Conservation (phyloP, 768 basidiomycete genomes). For the Phaeotremella fagi region DNA sequence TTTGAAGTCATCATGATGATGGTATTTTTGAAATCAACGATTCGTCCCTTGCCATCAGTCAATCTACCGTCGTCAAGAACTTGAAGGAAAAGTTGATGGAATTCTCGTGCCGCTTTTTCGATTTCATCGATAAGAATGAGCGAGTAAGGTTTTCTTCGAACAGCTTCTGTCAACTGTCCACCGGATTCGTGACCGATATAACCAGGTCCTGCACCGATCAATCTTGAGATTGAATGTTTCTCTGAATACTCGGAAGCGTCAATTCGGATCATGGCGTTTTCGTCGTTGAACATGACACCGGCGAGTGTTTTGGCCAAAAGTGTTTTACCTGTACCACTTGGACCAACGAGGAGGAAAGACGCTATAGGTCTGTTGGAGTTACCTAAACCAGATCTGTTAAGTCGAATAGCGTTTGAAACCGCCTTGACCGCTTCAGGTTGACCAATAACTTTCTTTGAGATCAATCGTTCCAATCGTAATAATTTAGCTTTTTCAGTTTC, state of each 20-base stretch:
- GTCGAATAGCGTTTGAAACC: conserved; percentile 49
- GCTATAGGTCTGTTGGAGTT: conserved; percentile 49
- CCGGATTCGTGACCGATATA: conserved; percentile 48
- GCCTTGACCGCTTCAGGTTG: conserved; percentile 64
- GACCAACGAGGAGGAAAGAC: conserved; percentile 47
- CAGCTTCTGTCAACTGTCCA: conserved; percentile 48
- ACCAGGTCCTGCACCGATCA: conserved; percentile 48
- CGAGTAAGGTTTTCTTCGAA: conserved; percentile 46
- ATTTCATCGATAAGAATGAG: conserved; percentile 50
- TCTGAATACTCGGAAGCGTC: conserved; percentile 65
- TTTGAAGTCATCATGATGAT: conserved; percentile 51
- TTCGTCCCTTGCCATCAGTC: conserved; percentile 50
- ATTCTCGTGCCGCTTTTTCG: conserved; percentile 51
- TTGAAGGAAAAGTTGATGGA: conserved; percentile 51
- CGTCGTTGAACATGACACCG: conserved; percentile 49
- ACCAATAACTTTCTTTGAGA: conserved; percentile 58
- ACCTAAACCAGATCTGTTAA: conserved; percentile 46
- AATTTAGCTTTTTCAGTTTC: conserved; percentile 48
- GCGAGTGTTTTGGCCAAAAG: conserved; percentile 48
- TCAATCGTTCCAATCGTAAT: conserved; percentile 47
- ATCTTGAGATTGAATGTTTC: conserved; percentile 46
- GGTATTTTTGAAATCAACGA: conserved; percentile 50
- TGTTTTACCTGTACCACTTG: conserved; percentile 49
- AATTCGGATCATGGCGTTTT: conserved; percentile 48
- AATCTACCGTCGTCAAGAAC: conserved; percentile 52